Evolutionary conservation across 1,139 yeast genomes (phyloP).

Genomic region (Chernovozyma sophiae-reginae): DNA sequence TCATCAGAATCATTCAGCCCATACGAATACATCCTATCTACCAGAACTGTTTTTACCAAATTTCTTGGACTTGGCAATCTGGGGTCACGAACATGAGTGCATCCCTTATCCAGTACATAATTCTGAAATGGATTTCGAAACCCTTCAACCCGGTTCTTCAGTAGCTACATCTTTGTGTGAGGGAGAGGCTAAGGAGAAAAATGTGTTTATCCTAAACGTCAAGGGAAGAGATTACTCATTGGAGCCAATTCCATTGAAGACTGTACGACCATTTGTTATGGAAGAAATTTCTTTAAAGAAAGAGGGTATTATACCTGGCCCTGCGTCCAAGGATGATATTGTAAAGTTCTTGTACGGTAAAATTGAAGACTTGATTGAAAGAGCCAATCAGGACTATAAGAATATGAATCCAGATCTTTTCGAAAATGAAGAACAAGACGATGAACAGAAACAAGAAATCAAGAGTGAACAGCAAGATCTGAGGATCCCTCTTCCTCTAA

Average conservation of each 20-base stretch:
- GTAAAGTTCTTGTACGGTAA: slow-evolving; percentile 54
- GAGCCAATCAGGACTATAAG: slow-evolving; percentile 49
- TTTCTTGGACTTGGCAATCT: slow-evolving; percentile 74
- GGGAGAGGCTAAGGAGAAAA: slow-evolving; percentile 76
- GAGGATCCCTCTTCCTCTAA: slow-evolving; percentile 63
- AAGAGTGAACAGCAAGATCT: slow-evolving; percentile 4
- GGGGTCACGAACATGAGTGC: slow-evolving; percentile 99
- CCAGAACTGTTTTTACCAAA: slow-evolving; percentile 83
- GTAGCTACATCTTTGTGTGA: slow-evolving; percentile 88
- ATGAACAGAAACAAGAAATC: slow-evolving; percentile 10
- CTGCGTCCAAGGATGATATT: slow-evolving; percentile 60
- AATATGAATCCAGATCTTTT: slow-evolving; percentile 29
- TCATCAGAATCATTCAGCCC: slow-evolving; percentile 87
- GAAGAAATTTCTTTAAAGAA: slow-evolving; percentile 54
- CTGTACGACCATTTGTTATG: slow-evolving; percentile 84
- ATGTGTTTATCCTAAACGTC: slow-evolving; percentile 67
- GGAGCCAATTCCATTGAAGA: slow-evolving; percentile 61
- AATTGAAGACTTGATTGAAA: slow-evolving; percentile 63
- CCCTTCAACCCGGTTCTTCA: slow-evolving; percentile 91
- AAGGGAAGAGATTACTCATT: slow-evolving; percentile 56
- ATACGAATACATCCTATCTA: slow-evolving; percentile 73
- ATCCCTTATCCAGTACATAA: slow-evolving; percentile 66
- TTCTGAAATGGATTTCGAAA: slow-evolving; percentile 66
- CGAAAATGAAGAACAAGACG: slow-evolving; percentile 17
- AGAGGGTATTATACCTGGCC: slow-evolving; percentile 58